phyloP scores from a whole-genome alignment of 345 rosid genomes.

The Lepidium africanum region DNA sequence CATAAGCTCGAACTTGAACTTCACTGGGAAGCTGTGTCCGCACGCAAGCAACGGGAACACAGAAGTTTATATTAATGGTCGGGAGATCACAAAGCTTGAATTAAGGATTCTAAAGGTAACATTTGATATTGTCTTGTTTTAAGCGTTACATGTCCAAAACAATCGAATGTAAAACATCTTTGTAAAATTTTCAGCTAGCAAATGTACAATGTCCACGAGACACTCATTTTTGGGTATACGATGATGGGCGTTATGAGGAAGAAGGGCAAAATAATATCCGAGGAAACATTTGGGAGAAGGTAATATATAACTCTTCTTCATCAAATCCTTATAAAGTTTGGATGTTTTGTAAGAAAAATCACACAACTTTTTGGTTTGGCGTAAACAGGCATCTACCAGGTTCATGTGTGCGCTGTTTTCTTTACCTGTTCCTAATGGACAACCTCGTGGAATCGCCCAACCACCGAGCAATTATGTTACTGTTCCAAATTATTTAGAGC shows the following conservation, averaged over 20 bases:
- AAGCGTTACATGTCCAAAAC: not conserved
- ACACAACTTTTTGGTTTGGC: conserved; percentile 4
- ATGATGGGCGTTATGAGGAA: conserved; percentile 90
- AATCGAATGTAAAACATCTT: not conserved
- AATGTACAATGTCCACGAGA: conserved; percentile 78
- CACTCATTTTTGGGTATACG: conserved; percentile 91
- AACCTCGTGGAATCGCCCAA: conserved; percentile 59
- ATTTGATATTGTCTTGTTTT: not conserved
- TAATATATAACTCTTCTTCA: not conserved
- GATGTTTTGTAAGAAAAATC: not conserved
- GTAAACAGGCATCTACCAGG: conserved; percentile 86
- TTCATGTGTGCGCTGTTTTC: conserved; percentile 78
- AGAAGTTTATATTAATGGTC: conserved; percentile 83
- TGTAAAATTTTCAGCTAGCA: conserved; percentile 52
- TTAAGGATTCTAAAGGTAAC: conserved; percentile 71
- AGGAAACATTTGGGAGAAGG: conserved; percentile 95
- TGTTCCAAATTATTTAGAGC: conserved; percentile 82
- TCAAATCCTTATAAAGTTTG: not conserved
- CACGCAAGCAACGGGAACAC: conserved; percentile 86
- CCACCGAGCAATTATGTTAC: conserved; percentile 64
- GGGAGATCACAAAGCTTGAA: conserved; percentile 89
- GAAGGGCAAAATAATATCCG: conserved; percentile 93
- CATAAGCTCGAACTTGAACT: conserved; percentile 83
- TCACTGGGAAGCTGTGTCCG: conserved; percentile 64
- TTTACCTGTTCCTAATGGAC: conserved; percentile 78